phyloP scores from a whole-genome alignment of 1,284 basidiomycete genomes.

The Fomes fomentarius region DNA sequence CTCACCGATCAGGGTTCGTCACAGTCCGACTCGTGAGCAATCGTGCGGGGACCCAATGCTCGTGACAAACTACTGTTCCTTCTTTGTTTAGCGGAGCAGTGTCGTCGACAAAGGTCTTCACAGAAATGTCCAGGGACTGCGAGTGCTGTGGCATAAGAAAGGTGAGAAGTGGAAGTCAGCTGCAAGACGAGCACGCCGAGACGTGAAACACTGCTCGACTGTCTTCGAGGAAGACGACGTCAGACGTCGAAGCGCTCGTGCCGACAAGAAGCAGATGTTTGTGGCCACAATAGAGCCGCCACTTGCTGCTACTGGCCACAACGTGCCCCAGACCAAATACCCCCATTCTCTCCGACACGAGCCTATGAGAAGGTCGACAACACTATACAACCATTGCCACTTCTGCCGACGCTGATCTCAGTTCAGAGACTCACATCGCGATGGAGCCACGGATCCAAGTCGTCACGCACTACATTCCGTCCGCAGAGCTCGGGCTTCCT shows the following conservation, averaged over 20 bases:
- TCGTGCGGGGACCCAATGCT: slow-evolving; percentile 29
- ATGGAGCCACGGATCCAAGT: slow-evolving; percentile 31
- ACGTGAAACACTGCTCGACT: neutral
- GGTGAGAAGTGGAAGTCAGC: neutral
- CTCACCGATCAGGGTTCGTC: slow-evolving; percentile 37
- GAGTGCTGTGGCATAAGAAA: slow-evolving; percentile 10
- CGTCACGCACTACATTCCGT: slow-evolving; percentile 47
- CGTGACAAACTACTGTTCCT: slow-evolving; percentile 31
- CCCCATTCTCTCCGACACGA: too few relatives aligned
- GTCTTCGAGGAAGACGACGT: neutral
- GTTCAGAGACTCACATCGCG: too few relatives aligned
- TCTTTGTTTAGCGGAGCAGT: slow-evolving; percentile 25
- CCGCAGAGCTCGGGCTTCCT: slow-evolving; percentile 53
- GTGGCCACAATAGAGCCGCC: too few relatives aligned
- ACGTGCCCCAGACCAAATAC: too few relatives aligned
- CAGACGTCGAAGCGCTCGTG: neutral
- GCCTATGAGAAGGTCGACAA: too few relatives aligned
- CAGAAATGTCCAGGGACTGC: neutral
- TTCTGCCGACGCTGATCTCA: too few relatives aligned
- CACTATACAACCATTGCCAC: too few relatives aligned
- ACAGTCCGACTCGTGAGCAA: slow-evolving; percentile 31
- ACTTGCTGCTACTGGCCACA: neutral
- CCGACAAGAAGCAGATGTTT: too few relatives aligned
- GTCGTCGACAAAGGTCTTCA: slow-evolving; percentile 15
- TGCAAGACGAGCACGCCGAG: neutral